Evolutionary conservation across 169 alveolate genomes (phyloP).

Genomic region (Eimeria sp.): DNA sequence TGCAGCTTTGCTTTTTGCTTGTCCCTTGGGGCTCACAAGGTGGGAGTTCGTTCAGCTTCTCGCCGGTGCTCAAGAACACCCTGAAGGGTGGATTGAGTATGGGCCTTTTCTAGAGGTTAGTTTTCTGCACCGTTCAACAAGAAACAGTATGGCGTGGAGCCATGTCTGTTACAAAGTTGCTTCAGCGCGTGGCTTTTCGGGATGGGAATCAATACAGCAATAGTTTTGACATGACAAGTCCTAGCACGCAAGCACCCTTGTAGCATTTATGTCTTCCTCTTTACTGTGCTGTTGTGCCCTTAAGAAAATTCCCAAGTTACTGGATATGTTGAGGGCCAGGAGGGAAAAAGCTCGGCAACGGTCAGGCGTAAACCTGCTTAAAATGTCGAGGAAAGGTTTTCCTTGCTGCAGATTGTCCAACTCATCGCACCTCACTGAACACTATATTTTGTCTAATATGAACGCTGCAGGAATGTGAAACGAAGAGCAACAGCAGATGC

Average conservation of each 20-base stretch:
- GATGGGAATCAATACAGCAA: too few species aligned
- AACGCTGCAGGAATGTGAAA: slow-evolving; percentile 17
- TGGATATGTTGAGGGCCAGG: slow-evolving; percentile 58
- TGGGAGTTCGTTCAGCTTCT: slow-evolving; percentile 80
- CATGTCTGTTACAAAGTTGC: too few species aligned
- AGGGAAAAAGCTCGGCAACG: slow-evolving; percentile 58
- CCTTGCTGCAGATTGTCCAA: background rate
- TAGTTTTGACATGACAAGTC: background rate
- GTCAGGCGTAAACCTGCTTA: background rate
- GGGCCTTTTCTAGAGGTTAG: slow-evolving; percentile 67
- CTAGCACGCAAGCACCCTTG: background rate
- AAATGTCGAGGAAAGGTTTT: background rate
- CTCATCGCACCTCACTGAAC: background rate
- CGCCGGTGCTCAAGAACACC: slow-evolving; percentile 81
- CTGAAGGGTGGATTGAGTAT: slow-evolving; percentile 75
- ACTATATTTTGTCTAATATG: background rate
- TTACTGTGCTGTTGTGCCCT: background rate
- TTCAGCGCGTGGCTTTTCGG: too few species aligned
- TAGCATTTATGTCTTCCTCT: background rate
- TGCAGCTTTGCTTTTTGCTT: slow-evolving; percentile 75
- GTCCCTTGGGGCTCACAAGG: slow-evolving; percentile 77
- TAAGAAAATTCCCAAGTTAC: slow-evolving; percentile 50
- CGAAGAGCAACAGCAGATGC: slow-evolving; percentile 76
- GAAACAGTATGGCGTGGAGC: too few species aligned
- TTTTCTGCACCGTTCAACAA: background rate